A percentile compares a stretch with the other conserved stretches of the same genome.
Evolutionary conservation across 768 basidiomycete genomes (phyloP).

Genomic region (Termitomyces eurrhizus): DNA sequence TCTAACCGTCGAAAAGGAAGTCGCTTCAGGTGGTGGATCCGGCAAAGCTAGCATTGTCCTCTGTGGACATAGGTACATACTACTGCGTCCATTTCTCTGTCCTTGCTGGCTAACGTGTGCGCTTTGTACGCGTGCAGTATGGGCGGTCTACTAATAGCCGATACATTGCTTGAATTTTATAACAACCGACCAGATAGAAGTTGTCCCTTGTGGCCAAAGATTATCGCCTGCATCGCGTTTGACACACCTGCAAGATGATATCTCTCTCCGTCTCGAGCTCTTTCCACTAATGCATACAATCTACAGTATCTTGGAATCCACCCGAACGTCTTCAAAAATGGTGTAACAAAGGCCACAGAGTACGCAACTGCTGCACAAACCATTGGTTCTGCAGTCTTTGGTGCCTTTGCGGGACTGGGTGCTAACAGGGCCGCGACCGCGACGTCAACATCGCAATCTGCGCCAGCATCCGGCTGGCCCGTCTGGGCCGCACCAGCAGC

Average conservation of each 20-base stretch:
- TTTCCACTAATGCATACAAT: conserved; percentile 3
- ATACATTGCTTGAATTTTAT: conserved; percentile 72
- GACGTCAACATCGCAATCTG: conserved; percentile 22
- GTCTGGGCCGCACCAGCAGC: conserved; percentile 65
- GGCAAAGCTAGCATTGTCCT: conserved; percentile 81
- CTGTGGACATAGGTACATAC: conserved; percentile 79
- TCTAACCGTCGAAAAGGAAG: conserved; percentile 83
- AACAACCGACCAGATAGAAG: conserved; percentile 58
- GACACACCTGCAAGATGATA: conserved; percentile 79
- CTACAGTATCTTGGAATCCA: conserved; percentile 85
- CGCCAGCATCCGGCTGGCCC: conserved; percentile 39
- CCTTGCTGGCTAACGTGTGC: not conserved
- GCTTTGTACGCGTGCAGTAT: conserved; percentile 48
- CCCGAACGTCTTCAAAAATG: conserved; percentile 82
- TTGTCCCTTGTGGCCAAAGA: conserved; percentile 82
- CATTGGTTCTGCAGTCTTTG: conserved; percentile 57
- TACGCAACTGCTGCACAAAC: conserved; percentile 65
- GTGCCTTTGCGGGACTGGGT: conserved; percentile 49
- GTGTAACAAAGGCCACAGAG: conserved; percentile 67
- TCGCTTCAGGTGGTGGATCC: conserved; percentile 67
- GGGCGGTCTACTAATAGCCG: conserved; percentile 89
- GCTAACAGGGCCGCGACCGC: conserved; percentile 38
- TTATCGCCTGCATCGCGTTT: conserved; percentile 81
- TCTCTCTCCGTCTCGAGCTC: not conserved
- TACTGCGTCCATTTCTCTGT: not conserved